Percentiles rank a stretch among this genome's conserved stretches.
phyloP scores from a whole-genome alignment of 352 stramenopile species.

The Plasmopara muralis region DNA sequence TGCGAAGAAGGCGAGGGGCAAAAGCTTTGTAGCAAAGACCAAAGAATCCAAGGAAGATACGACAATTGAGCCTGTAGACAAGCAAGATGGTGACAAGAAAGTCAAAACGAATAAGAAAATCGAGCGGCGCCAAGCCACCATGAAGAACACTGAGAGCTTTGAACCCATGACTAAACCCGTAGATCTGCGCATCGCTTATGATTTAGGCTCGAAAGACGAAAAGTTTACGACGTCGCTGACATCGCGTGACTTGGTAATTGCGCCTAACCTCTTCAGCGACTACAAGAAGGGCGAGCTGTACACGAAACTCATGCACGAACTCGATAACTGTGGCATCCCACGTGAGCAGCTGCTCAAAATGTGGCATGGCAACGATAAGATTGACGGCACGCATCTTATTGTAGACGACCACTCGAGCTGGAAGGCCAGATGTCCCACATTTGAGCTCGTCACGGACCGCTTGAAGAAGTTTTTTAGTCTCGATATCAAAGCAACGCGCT shows the following conservation, averaged over 20 bases:
- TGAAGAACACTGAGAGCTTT: slow-evolving; percentile 80
- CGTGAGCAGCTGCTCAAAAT: slow-evolving; percentile 66
- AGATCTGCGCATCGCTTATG: slow-evolving; percentile 65
- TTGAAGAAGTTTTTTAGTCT: slow-evolving; percentile 87
- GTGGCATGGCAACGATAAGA: slow-evolving; percentile 83
- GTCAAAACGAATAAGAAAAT: slow-evolving; percentile 29
- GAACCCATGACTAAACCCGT: slow-evolving; percentile 61
- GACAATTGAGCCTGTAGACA: neutral
- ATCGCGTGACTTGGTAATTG: slow-evolving; percentile 56
- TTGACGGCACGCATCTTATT: slow-evolving; percentile 81
- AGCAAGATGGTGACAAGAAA: slow-evolving; percentile 4
- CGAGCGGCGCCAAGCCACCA: slow-evolving; percentile 23
- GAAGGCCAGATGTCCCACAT: slow-evolving; percentile 50
- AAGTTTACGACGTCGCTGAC: slow-evolving; percentile 55
- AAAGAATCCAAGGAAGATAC: slow-evolving; percentile 16
- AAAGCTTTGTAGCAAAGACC: slow-evolving; percentile 1
- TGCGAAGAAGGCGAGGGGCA: slow-evolving; percentile 8
- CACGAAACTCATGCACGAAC: slow-evolving; percentile 52
- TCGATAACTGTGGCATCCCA: slow-evolving; percentile 60
- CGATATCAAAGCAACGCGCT: slow-evolving; percentile 85
- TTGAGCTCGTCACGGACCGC: slow-evolving; percentile 72
- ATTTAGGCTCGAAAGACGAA: slow-evolving; percentile 46
- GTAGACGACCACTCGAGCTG: slow-evolving; percentile 75
- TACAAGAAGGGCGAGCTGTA: slow-evolving; percentile 71
- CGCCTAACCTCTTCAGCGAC: slow-evolving; percentile 68